phyloP scores from a whole-genome alignment of 2,329 filamentous ascomycete genomes.

The Stagonosporopsis chrysanthemi region DNA sequence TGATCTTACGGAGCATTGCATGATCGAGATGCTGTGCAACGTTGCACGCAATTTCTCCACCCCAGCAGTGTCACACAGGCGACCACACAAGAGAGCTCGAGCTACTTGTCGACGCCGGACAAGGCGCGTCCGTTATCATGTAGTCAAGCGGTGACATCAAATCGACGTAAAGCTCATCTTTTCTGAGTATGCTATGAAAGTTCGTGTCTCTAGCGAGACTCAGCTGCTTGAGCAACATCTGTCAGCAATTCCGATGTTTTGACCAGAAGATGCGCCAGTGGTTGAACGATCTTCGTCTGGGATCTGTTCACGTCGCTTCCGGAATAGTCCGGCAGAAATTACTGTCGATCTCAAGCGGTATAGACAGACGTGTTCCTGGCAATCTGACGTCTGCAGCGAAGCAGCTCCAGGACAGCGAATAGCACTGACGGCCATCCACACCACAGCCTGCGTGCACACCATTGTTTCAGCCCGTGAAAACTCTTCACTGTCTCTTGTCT shows the following conservation, averaged over 20 bases:
- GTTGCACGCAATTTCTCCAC: not conserved
- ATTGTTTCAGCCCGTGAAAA: conserved; percentile 5
- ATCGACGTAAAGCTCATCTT: too few relatives aligned
- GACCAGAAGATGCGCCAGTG: not conserved
- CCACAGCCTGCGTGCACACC: not conserved
- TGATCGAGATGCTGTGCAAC: not conserved
- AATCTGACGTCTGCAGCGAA: not conserved
- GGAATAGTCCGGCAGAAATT: not conserved
- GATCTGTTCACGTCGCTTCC: not conserved
- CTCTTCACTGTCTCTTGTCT: not conserved
- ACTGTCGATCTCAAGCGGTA: not conserved
- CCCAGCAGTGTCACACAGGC: not conserved
- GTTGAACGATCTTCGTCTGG: not conserved
- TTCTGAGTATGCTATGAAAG: not conserved
- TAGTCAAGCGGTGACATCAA: not conserved
- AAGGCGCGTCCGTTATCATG: not conserved
- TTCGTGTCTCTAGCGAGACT: not conserved
- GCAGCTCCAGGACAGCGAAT: not conserved
- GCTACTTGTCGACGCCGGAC: not conserved
- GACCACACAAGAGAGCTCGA: not conserved
- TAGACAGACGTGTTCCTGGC: not conserved
- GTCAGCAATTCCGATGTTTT: not conserved
- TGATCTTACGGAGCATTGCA: not conserved
- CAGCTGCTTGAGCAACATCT: too few relatives aligned
- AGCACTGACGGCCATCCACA: not conserved